Evolutionary conservation across 2,329 filamentous ascomycete genomes (phyloP), one percentile per base, ranked within the genome.

Genomic region (Aureobasidium pullulans): DNA sequence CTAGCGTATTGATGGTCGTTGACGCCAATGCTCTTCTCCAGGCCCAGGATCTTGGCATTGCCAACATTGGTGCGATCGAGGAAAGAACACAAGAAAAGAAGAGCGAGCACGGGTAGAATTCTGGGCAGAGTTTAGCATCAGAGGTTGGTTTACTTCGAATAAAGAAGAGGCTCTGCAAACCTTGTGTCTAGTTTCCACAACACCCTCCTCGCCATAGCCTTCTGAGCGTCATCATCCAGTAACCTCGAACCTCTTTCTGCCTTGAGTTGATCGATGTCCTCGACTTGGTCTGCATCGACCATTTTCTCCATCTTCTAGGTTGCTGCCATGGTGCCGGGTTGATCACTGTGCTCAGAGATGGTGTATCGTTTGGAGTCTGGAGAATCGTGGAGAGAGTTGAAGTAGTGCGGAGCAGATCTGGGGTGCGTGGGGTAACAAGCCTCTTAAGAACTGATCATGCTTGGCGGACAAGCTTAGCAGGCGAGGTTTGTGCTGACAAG

Each of bases 21-120:
- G 23, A 77, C 70, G 2, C 68, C 36, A 19, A 77, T 67, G 23
- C 75, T 71, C 2, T 69, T 66, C 10, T 67, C 63, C 0, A 77
- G 66, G 31, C 75, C 73, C 19, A 74, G 72, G 52, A 76, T 72
- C 31, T 72, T 70, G 1, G 75, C 75, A 50, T 76, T 77, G 44
- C 75, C 72, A 50, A 72, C 69, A 52, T 72, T 72, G 59, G 64
- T 68, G n/a, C 60, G 47, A 32, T 36, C 61, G 40, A 42, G 60
- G 61, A 50, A 61, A 44, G 40, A 52, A 34, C 37, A 61, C 44
- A 47, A 23, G 58, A 52, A 61, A 23, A 61, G 54, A 39, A 50
- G 19, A n/a, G 66, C 78, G 73, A 65, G 82, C 79, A 23, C 82
- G 72, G 63, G 79, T 81, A 68, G 81, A 81, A 63, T 81, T 72